Evolutionary conservation across 768 basidiomycete genomes (phyloP), one percentile per base, ranked within the genome.

Genomic region (Dendrothele bispora): DNA sequence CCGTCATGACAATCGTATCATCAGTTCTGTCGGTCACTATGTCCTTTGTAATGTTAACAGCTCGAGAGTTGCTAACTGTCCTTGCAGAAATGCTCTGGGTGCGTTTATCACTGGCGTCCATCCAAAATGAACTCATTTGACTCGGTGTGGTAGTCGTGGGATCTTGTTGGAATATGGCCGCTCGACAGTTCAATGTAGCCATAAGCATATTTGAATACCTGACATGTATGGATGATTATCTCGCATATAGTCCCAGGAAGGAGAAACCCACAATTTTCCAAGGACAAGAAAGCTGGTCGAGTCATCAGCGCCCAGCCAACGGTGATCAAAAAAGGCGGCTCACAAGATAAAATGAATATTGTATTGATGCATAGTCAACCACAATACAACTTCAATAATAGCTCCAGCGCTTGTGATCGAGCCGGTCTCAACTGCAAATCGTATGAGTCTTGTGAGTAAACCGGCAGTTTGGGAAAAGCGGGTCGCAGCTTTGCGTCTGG

Each of bases 391-490:
- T 12, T 59, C 53, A 15, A 55, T 18, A 2, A 53, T 7, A 4
- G 53, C 53, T 2, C n/a, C 50, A 17, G 52, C n/a, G 35, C 46
- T 54, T 2, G 51, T 55, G 7, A 55, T n/a, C 7, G 32, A 35
- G 3, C 54, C 56, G 6, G 56, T 59, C 49, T 59, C 58, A 1
- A 53, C 42, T 18, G 36, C 43, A 46, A 53, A 55, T 2, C 46
- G 50, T 18, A 55, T 53, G 12, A 58, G 18, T 39, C 40, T 25
- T 51, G 57, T n/a, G 62, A 72, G 5, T 66, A 73, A 40, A 54
- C 46, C 62, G 53, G 30, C 38, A 2, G 58, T 56, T 1, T 40
- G 43, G 5, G 39, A 36, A n/a, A 43, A 51, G 24, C 6, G 17
- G 2, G 45, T 8, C 17, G 2, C 18, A 22, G n/a, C 38, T n/a